These are phyloP conservation scores for Backusella tarrabulga DNA, from an alignment of 192 early-diverging fungal genomes.

Conservation along the genomic window DNA sequence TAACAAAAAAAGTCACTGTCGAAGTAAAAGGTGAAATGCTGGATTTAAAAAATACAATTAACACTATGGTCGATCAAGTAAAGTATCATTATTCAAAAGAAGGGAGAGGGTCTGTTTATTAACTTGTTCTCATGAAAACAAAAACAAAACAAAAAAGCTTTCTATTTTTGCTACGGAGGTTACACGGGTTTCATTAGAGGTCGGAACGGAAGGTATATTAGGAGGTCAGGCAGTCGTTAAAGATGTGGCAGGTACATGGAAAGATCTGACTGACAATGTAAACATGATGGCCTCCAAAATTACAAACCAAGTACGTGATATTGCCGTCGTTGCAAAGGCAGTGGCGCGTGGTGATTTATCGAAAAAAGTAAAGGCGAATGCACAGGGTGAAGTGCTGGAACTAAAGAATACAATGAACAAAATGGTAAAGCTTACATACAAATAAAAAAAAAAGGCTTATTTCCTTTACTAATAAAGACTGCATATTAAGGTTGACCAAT, in stretches of 20 bases:
- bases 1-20: conserved; percentile 56
- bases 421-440: conserved; percentile 22
- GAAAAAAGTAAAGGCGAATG: conserved; percentile 47
- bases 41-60: conserved; percentile 53
- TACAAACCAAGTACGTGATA: conserved; percentile 54
- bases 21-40: conserved; percentile 58
- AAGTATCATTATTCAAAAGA: conserved; percentile 16
- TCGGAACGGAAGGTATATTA: conserved; percentile 55
- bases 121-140: neutral
- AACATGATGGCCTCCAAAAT: conserved; percentile 59
- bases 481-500: conserved; percentile 34
- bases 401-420: conserved; percentile 57
- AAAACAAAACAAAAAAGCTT: conserved; percentile 11
- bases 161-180: conserved; percentile 54
- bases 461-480: neutral
- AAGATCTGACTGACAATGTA: conserved; percentile 55
- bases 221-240: conserved; percentile 56
- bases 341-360: conserved; percentile 49
- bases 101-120: neutral
- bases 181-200: conserved; percentile 52
- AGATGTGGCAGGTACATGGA: conserved; percentile 54
- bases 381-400: conserved; percentile 52
- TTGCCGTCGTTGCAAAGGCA: conserved; percentile 50
- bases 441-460: neutral
- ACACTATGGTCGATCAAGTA: conserved; percentile 60